Percentiles rank a stretch among this genome's conserved stretches.
phyloP scores from a whole-genome alignment of 2,329 filamentous ascomycete genomes.

The Lanzia echinophila region DNA sequence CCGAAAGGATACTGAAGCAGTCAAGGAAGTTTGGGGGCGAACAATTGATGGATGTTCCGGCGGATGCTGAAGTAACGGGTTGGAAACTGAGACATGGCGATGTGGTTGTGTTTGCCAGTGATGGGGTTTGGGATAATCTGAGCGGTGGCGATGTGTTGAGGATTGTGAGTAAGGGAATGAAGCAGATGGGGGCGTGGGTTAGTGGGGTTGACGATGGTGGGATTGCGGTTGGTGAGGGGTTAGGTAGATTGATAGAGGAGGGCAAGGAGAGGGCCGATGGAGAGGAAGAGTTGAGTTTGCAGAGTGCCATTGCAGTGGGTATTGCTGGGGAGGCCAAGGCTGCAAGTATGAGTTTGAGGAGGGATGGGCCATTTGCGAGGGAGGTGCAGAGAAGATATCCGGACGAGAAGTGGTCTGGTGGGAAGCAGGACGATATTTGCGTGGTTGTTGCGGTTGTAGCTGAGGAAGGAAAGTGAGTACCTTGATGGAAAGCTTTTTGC shows the following conservation, averaged over 20 bases:
- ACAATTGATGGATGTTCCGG: slow-evolving; percentile 75
- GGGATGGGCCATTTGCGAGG: slow-evolving; percentile 90
- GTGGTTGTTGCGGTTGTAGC: slow-evolving; percentile 74
- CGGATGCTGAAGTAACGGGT: slow-evolving; percentile 73
- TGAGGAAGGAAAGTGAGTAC: slow-evolving; percentile 42
- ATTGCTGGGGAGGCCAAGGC: slow-evolving; percentile 78
- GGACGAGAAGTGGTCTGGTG: slow-evolving; percentile 78
- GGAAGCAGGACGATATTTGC: slow-evolving; percentile 94
- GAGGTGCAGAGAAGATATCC: slow-evolving; percentile 87
- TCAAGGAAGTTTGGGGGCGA: slow-evolving; percentile 77
- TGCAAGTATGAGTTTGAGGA: slow-evolving; percentile 72
- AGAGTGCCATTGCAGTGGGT: slow-evolving; percentile 70
- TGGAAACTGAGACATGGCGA: slow-evolving; percentile 81
- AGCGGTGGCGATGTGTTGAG: slow-evolving; percentile 83
- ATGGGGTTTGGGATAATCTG: slow-evolving; percentile 94
- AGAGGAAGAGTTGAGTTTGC: slow-evolving; percentile 47
- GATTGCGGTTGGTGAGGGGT: slow-evolving; percentile 54
- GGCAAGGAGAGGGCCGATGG: slow-evolving; percentile 25
- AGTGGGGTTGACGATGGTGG: slow-evolving; percentile 48
- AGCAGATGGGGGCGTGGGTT: slow-evolving; percentile 66
- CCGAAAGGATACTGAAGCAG: slow-evolving; percentile 69
- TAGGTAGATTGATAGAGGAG: slow-evolving; percentile 47
- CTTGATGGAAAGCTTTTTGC: not conserved
- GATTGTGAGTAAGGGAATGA: slow-evolving; percentile 73
- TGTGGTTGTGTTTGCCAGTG: slow-evolving; percentile 86